Evolutionary conservation across 257 asterid species (phyloP), one percentile per base, ranked within the genome.

Genomic region (Lycium barbarum): DNA sequence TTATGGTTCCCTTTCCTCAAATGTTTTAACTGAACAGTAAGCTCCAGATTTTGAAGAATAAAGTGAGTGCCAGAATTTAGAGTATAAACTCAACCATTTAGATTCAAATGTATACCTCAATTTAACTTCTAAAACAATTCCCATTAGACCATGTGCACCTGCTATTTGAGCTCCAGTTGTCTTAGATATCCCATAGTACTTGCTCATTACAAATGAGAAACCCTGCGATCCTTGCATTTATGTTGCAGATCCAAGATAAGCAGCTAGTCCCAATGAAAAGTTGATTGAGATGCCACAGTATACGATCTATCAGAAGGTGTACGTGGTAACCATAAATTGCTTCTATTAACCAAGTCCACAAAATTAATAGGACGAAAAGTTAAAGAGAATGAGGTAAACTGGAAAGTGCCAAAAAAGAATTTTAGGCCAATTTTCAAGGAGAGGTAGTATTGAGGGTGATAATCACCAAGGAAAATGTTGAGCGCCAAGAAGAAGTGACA

Each of bases 311-410:
- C 55, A 70, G 53, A 40, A 18, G 54, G 79, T 5, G 55, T 38
- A 40, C 40, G 1, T 40, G 35, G 54, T 40, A 43, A 71, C 9
- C 57, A 71, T 71, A 17, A 43, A 71, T 71, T 71, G 79, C 79
- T 71, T 71, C 18, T 43, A 71, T 71, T 71, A 9, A 71, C 35
- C 35, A 40, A 40, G 17, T 15, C 17, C 55, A 18, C 12, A 7
- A 58, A 38, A 38, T 18, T 71, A 43, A 71, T 17, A 71, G 79
- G 79, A 11, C 5, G 14, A 40, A 71, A 71, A 40, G 17, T 58
- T 40, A 71, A 71, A 18, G 49, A 18, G 55, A 71, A 71, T 40
- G 55, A 68, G 14, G 53, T 68, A 38, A 68, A 68, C 76, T 68
- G 7, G 51, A 68, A 13, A 14, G 78, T 70, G 54, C 53, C 35